Conservation (phyloP, 164 flowering plant genomes). For the Magnolia officinalis region DNA sequence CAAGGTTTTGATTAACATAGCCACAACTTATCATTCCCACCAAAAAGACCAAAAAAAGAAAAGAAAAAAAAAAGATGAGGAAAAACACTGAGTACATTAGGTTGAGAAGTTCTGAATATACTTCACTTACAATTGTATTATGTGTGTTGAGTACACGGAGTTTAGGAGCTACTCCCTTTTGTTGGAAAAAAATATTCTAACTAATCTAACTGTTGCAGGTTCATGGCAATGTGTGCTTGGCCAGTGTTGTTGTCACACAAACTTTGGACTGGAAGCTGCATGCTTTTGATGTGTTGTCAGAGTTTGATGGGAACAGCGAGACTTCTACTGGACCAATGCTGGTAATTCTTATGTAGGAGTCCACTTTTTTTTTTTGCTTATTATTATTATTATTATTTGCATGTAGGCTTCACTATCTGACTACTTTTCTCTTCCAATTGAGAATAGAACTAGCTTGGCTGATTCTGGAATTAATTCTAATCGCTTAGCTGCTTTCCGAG, state of each 20-base stretch:
- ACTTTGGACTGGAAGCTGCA: constrained; percentile 98
- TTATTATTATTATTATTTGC: background rate
- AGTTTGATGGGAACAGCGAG: constrained; percentile 81
- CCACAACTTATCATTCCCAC: no score
- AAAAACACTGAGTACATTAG: no score
- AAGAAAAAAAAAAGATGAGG: no score
- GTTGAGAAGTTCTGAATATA: no score
- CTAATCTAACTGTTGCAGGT: constrained; percentile 41
- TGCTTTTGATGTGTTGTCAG: constrained; percentile 98
- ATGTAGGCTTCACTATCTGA: background rate
- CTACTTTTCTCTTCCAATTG: background rate
- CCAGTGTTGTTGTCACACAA: constrained; percentile 95
- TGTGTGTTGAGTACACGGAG: background rate
- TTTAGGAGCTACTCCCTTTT: background rate
- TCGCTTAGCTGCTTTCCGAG: background rate
- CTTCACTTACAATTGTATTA: no score
- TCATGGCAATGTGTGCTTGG: constrained; percentile 90
- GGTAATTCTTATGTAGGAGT: constrained; percentile 42
- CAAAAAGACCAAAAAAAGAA: no score
- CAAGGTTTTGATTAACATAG: no score
- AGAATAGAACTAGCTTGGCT: background rate
- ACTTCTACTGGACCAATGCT: constrained; percentile 79
- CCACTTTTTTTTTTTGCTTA: background rate
- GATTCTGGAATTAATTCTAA: background rate
- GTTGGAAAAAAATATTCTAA: background rate